Evolutionary conservation across 1,284 basidiomycete genomes (phyloP).

Genomic region (Ceratobasidium papillatum): DNA sequence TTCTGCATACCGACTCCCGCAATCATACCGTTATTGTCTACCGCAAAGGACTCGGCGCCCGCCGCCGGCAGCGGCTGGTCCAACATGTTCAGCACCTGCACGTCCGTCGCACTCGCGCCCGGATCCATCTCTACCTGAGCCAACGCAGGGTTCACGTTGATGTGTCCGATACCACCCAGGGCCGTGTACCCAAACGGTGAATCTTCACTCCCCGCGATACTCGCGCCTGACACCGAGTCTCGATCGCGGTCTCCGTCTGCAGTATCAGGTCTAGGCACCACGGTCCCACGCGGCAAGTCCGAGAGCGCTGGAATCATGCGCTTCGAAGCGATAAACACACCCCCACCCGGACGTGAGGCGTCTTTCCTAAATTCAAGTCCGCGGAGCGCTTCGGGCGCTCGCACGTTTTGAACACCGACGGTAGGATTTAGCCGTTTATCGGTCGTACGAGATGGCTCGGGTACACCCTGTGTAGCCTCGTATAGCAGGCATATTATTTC

Average conservation of each 20-base stretch:
- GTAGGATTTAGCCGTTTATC: conserved; percentile 75
- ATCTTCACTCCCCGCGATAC: conserved; percentile 43
- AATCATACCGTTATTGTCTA: conserved; percentile 21
- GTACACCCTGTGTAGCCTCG: conserved; percentile 76
- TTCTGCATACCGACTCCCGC: conserved; percentile 10
- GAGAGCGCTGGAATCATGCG: conserved; percentile 62
- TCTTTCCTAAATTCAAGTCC: conserved; percentile 68
- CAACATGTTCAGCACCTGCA: conserved; percentile 77
- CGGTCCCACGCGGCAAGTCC: conserved; percentile 69
- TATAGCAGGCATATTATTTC: conserved; percentile 92
- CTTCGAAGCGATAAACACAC: conserved; percentile 75
- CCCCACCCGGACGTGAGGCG: conserved; percentile 78
- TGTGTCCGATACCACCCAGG: conserved; percentile 39
- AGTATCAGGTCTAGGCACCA: conserved; percentile 63
- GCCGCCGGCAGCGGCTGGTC: conserved; percentile 55
- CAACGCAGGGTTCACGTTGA: conserved; percentile 51
- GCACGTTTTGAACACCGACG: conserved; percentile 68
- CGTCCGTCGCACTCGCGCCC: conserved; percentile 55
- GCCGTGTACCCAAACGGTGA: conserved; percentile 22
- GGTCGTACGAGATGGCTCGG: conserved; percentile 52
- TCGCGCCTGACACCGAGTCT: conserved; percentile 45
- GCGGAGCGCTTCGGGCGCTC: conserved; percentile 47
- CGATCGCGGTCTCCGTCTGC: conserved; percentile 33
- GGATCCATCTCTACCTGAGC: conserved; percentile 48
- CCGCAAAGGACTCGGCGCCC: conserved; percentile 28